Base-by-base conservation (phyloP, 2,329 filamentous ascomycete species). In the Penicillium sclerotiorum region DNA sequence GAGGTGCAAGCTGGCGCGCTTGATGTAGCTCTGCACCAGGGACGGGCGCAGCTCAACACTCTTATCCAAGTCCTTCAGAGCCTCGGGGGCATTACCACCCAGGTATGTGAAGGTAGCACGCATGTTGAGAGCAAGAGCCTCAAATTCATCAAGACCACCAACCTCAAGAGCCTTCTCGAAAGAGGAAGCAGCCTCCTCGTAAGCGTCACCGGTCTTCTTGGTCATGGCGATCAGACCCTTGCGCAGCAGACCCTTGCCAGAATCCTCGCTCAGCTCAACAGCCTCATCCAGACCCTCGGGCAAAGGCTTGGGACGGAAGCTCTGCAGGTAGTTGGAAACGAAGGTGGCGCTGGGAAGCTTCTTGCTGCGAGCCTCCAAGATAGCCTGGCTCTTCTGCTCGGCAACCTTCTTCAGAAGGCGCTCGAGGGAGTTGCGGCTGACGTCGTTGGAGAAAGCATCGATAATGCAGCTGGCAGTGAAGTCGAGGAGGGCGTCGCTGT, bases 381-480 rank as follows among this genome's bases (percentile, higher is more conserved):
- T 96, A 57, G 85, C 86, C 77, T 93, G 91, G 58, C 89, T 93
- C 79, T 96, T 96, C 60, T 89, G 82, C 75, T 97, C 93, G 39
- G 94, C 94, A 42, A 97, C 93, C 77, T 95, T 95, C 81, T 97
- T 97, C 56, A 99, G 81, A 56, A 99, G 77, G 55, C 93, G 81
- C 79, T 99, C 94, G 8, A 99, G 92, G 37, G 91, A 86, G 71
- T 92, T 85, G 20, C 93, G 91, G 67, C 89, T 95, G 54, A 82
- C 80, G 65, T 96, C 89, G 72, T 94, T 97, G 76, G 89, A 88
- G 81, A 99, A 99, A 56, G 89, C 89, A 71, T 99, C 94, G 70
- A 99, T 96, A 72, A 99, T 99, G 78, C 94, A 99, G 76, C 93
- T 96, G 50, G 94, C 94, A 8, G 94, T 99, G 77, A 95, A 97